Conservation (phyloP, 2,329 filamentous ascomycete species). For the Ramularia collo-cygni region DNA sequence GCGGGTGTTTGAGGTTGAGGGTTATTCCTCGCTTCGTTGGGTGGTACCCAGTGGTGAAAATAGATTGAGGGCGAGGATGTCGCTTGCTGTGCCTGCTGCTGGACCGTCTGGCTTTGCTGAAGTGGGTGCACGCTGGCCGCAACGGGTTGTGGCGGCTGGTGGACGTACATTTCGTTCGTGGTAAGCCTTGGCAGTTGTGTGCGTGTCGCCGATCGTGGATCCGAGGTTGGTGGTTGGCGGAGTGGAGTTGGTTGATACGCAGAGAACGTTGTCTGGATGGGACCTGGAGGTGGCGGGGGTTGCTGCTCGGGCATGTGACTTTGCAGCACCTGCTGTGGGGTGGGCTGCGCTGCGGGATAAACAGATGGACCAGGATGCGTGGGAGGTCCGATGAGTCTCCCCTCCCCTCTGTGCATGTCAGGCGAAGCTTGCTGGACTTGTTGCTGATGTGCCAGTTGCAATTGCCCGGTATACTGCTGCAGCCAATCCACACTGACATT, state of each 20-base stretch:
- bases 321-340: slow-evolving; percentile 29
- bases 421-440: slow-evolving; percentile 32
- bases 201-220: slow-evolving; percentile 39
- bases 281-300: slow-evolving; percentile 27
- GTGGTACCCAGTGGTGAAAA: slow-evolving; percentile 91
- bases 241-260: slow-evolving; percentile 27
- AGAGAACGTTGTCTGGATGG: slow-evolving; percentile 35
- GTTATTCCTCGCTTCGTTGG: slow-evolving; percentile 51
- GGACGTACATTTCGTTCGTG: slow-evolving; percentile 46
- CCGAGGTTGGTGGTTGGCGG: slow-evolving; percentile 34
- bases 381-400: slow-evolving; percentile 35
- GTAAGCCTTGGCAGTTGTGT: slow-evolving; percentile 45
- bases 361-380: slow-evolving; percentile 16
- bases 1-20: slow-evolving; percentile 64
- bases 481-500: slow-evolving; percentile 45
- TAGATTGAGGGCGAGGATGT: slow-evolving; percentile 70
- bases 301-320: slow-evolving; percentile 34
- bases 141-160: slow-evolving; percentile 39
- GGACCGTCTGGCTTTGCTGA: slow-evolving; percentile 44
- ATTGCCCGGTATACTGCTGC: slow-evolving; percentile 43
- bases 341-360: slow-evolving; percentile 19
- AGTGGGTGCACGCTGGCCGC: slow-evolving; percentile 35
- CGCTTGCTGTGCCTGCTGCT: slow-evolving; percentile 45
- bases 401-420: slow-evolving; percentile 34
- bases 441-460: slow-evolving; percentile 31